Conservation (phyloP, 768 basidiomycete species). For the Tulasnella sp. region DNA sequence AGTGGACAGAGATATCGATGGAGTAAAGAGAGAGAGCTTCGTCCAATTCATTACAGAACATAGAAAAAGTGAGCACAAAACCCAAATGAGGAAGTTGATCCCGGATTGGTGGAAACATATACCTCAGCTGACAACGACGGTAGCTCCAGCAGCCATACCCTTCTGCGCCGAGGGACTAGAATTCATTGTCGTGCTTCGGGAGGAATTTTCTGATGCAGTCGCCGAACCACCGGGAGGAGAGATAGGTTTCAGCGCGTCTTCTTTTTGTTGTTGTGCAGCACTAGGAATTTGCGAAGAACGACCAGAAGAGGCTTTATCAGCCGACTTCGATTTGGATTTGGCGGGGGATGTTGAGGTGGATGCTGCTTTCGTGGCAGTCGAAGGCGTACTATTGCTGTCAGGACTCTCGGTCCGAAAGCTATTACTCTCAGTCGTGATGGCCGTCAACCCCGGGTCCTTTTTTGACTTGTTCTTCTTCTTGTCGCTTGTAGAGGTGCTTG, state of each 20-base stretch:
- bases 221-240: too few species aligned
- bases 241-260: constrained; percentile 11
- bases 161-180: not conserved
- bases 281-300: not conserved
- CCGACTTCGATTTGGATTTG: constrained; percentile 1
- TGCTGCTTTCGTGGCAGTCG: not conserved
- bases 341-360: not conserved
- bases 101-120: not conserved
- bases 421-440: not conserved
- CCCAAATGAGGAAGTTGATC: constrained; percentile 1
- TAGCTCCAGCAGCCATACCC: not conserved
- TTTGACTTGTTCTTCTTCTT: constrained; percentile 10
- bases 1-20: too few species aligned
- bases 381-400: not conserved
- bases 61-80: not conserved
- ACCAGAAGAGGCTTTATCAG: not conserved
- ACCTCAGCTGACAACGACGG: not conserved
- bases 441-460: not conserved
- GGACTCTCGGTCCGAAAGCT: not conserved
- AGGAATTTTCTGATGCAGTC: too few species aligned
- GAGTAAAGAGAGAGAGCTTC: too few species aligned
- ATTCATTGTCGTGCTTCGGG: too few species aligned
- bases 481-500: not conserved
- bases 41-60: too few species aligned
- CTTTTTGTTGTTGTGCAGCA: not conserved